These are phyloP conservation scores for Ganoderma meredithae DNA, from an alignment of 1,284 basidiomycete species.

Conservation along the genomic window DNA sequence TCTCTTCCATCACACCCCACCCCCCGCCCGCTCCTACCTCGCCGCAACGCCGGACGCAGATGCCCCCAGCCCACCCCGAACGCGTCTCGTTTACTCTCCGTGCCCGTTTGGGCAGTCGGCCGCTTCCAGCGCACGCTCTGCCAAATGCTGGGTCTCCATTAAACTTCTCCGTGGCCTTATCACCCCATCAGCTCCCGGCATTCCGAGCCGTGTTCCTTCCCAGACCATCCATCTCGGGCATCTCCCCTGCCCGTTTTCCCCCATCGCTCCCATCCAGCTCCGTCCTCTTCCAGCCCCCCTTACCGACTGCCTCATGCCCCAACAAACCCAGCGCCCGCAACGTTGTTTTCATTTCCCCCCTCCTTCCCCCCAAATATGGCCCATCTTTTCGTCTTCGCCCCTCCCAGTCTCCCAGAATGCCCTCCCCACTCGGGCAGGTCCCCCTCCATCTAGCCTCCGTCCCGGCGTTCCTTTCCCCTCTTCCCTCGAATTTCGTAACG, in stretches of 20 bases:
- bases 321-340: constrained; percentile 36
- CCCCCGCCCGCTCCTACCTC: constrained; percentile 1
- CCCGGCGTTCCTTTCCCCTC: constrained; percentile 16
- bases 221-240: constrained; percentile 28
- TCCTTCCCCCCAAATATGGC: constrained; percentile 35
- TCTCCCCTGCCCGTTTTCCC: constrained; percentile 23
- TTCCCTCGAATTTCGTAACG: neutral
- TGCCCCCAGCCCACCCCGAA: constrained; percentile 12
- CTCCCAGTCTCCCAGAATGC: constrained; percentile 22
- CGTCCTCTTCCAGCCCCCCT: constrained; percentile 26
- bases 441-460: constrained; percentile 20
- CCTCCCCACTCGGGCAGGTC: neutral
- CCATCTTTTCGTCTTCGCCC: constrained; percentile 9
- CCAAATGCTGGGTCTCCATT: constrained; percentile 16
- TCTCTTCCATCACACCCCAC: neutral
- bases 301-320: constrained; percentile 37
- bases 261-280: constrained; percentile 28
- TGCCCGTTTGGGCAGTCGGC: neutral
- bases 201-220: constrained; percentile 19
- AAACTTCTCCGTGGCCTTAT: constrained; percentile 27
- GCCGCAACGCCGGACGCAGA: constrained; percentile 7
- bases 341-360: constrained; percentile 42
- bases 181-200: constrained; percentile 32
- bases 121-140: constrained; percentile 15
- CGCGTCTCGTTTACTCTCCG: constrained; percentile 13